A percentile compares a stretch with the other conserved stretches of the same genome.
Conservation (phyloP, 495 filamentous ascomycete species). For the Penicillium longicatenatum region DNA sequence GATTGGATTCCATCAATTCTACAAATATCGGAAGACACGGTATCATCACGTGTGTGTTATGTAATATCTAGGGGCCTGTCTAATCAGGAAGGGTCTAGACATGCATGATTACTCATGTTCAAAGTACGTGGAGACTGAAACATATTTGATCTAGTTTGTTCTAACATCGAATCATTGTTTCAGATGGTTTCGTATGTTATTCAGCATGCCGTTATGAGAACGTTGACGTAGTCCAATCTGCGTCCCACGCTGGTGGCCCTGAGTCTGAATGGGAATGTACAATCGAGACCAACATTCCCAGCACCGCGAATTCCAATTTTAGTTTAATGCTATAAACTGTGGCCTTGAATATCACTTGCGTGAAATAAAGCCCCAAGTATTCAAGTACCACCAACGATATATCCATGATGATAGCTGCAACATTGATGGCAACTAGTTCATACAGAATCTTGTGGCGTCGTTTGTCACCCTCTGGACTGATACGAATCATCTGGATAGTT, state of each 20-base stretch:
- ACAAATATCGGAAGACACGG: conserved; percentile 2
- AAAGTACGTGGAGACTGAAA: not conserved
- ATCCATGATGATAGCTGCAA: conserved; percentile 46
- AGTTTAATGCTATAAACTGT: conserved; percentile 56
- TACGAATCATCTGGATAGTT: conserved; percentile 36
- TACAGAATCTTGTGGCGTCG: conserved; percentile 38
- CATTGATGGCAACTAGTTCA: conserved; percentile 49
- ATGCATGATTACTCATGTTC: not conserved
- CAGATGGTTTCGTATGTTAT: not conserved
- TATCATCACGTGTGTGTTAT: not conserved
- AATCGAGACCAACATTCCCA: conserved; percentile 31
- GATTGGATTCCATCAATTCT: not conserved
- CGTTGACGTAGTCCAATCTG: conserved; percentile 9
- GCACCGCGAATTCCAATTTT: conserved; percentile 57
- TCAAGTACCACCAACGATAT: conserved; percentile 47
- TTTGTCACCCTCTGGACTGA: conserved; percentile 27
- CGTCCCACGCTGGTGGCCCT: conserved; percentile 1
- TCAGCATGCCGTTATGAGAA: not conserved
- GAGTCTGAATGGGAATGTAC: conserved; percentile 26
- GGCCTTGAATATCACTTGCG: conserved; percentile 51
- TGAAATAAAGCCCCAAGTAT: conserved; percentile 45
- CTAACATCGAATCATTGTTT: not conserved
- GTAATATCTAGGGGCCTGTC: not conserved
- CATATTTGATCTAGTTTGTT: not conserved
- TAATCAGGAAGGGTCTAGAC: not conserved